A percentile compares a stretch with the other conserved stretches of the same genome.
Evolutionary conservation across 139 green algal genomes (phyloP).

Genomic region (Parachlorella kessleri): DNA sequence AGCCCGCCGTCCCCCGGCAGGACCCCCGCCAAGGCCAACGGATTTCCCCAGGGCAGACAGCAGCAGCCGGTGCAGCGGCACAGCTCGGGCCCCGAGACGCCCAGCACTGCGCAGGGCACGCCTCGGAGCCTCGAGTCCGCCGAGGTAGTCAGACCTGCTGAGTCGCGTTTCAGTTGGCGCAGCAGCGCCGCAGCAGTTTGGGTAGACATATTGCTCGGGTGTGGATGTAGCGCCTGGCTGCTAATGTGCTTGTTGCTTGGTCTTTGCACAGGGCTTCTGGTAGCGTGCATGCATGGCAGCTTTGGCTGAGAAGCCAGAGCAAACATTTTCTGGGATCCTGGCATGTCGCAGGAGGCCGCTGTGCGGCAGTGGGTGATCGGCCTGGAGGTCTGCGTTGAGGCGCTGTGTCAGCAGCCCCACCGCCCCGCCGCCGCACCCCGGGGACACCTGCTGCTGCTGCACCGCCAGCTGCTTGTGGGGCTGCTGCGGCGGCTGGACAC

Average conservation of each 20-base stretch:
- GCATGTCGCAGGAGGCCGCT: constrained; percentile 65
- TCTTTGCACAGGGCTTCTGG: not conserved
- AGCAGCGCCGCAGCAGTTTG: not conserved
- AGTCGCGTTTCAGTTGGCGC: too few relatives aligned
- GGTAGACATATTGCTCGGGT: not conserved
- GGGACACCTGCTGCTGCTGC: constrained; percentile 57
- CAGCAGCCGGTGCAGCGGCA: constrained; percentile 1
- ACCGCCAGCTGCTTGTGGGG: constrained; percentile 61
- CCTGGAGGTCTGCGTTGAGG: constrained; percentile 42
- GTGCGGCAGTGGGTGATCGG: constrained; percentile 70
- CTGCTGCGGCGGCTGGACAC: constrained; percentile 70
- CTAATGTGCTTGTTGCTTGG: not conserved
- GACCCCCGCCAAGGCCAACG: constrained; percentile 9
- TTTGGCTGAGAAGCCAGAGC: not conserved
- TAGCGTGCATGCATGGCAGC: not conserved
- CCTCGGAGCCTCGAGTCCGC: constrained; percentile 28
- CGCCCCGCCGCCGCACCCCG: constrained; percentile 12
- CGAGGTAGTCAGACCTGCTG: too few relatives aligned
- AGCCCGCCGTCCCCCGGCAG: constrained; percentile 4
- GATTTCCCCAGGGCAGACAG: not conserved
- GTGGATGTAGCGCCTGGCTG: not conserved
- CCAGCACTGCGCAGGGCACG: constrained; percentile 11
- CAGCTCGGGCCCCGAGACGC: not conserved
- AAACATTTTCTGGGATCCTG: not conserved
- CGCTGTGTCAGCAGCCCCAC: constrained; percentile 5